Conservation (phyloP, 768 basidiomycete genomes). For the Kwoniella dejecticola region DNA sequence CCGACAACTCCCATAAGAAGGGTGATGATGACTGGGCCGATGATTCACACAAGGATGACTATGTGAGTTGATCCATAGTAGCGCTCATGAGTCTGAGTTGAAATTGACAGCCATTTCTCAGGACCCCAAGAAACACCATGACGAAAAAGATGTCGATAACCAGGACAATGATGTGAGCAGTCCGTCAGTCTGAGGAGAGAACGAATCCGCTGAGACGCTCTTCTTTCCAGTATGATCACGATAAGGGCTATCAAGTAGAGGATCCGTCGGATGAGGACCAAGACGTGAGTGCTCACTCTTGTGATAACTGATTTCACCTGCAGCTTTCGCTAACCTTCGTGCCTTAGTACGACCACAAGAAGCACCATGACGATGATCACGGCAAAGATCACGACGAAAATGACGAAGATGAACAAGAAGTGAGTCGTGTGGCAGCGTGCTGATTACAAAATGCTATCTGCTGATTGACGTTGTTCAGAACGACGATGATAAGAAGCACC, state of each 20-base stretch:
- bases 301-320: neutral
- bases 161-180: conserved; percentile 2
- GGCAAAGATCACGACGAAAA: conserved; percentile 2
- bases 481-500: no score
- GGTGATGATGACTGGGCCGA: no score
- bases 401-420: neutral
- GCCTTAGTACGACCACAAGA: neutral
- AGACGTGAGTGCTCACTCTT: neutral
- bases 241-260: neutral
- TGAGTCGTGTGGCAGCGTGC: no score
- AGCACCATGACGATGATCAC: neutral
- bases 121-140: conserved; percentile 5
- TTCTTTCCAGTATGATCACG: neutral
- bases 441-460: no score
- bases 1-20: no score
- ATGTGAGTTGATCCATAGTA: no score
- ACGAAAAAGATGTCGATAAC: neutral
- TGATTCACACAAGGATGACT: neutral
- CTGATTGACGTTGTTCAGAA: no score
- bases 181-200: neutral
- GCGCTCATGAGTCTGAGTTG: no score
- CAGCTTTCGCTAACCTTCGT: neutral
- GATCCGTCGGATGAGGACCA: neutral
- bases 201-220: no score
- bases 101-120: neutral